Evolutionary conservation across 2,329 filamentous ascomycete genomes (phyloP), one percentile per base, ranked within the genome.

Genomic region (Pleochaeta shiraiana): DNA sequence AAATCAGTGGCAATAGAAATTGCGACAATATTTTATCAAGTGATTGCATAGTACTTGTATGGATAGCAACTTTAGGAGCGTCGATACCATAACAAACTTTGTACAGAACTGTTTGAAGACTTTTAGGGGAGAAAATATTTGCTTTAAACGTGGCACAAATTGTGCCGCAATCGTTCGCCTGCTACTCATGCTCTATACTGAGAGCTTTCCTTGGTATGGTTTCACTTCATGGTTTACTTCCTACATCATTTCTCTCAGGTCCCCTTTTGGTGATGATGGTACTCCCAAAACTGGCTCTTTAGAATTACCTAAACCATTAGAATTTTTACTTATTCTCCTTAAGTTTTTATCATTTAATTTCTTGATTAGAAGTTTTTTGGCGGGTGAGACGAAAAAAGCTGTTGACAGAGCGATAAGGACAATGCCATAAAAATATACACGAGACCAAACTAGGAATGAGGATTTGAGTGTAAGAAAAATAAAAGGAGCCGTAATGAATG

Each of bases 391-490:
- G 72, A 97, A 95, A 76, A 95, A 86, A 7, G 78, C 81, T 65
- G 91, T 82, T 21, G 84, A 82, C 0, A 76, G 73, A 11, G 78
- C 75, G 0, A 87, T 87, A 68, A 84, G 85, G 67, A 91, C 72
- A 64, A 93, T 78, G 34, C 82, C 84, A 75, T 95, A 98, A 76
- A 90, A 97, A 76, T 95, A 93, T 39, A 96, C 87, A 50, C 88
- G 83, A 0, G 82, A 76, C 93, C 93, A 98, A 65, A 88, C 85
- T 1, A 79, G 76, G 50, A 95, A 74, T 11, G 86, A 91, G 66
- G 83, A 81, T 21, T 78, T 75, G 68, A 96, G 83, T 26, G 79
- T 79, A 28, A 98, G 85, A 45, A 96, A 78, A 55, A 96, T 81
- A 75, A 98, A 98, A 0, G 93, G 93, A 0, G 86, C 81, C 0